Conservation (phyloP, 805 yeast genomes). For the Saccharomycopsis babjevae region DNA sequence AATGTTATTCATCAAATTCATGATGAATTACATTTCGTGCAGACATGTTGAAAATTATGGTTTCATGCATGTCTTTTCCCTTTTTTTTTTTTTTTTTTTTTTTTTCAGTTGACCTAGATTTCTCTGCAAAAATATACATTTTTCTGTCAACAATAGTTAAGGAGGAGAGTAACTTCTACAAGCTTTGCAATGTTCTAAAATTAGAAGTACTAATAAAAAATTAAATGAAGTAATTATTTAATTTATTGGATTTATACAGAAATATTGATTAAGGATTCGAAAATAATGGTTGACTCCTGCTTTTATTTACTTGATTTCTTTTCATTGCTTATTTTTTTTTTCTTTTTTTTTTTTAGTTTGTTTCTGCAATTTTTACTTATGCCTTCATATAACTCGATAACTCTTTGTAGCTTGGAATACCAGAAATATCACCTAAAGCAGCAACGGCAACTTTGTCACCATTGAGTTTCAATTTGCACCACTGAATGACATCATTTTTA, state of each 20-base stretch:
- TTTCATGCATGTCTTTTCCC: background rate
- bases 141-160: background rate
- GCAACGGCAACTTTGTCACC: conserved; percentile 80
- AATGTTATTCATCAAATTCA: too few species aligned
- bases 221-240: too few species aligned
- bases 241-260: too few species aligned
- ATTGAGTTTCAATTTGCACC: conserved; percentile 78
- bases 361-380: background rate
- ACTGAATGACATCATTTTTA: conserved; percentile 66
- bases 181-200: too few species aligned
- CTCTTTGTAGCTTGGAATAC: conserved; percentile 59
- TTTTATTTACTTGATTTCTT: background rate
- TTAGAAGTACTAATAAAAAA: too few species aligned
- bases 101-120: too few species aligned
- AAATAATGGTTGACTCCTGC: too few species aligned
- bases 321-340: background rate
- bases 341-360: background rate
- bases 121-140: background rate
- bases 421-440: conserved; percentile 74
- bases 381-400: background rate
- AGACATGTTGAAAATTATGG: background rate
- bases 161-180: too few species aligned
- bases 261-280: too few species aligned
- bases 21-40: too few species aligned
- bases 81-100: background rate